A percentile compares a stretch with the other conserved stretches of the same genome.
phyloP scores from a whole-genome alignment of 2,329 filamentous ascomycete genomes.

The Talaromyces sp. region DNA sequence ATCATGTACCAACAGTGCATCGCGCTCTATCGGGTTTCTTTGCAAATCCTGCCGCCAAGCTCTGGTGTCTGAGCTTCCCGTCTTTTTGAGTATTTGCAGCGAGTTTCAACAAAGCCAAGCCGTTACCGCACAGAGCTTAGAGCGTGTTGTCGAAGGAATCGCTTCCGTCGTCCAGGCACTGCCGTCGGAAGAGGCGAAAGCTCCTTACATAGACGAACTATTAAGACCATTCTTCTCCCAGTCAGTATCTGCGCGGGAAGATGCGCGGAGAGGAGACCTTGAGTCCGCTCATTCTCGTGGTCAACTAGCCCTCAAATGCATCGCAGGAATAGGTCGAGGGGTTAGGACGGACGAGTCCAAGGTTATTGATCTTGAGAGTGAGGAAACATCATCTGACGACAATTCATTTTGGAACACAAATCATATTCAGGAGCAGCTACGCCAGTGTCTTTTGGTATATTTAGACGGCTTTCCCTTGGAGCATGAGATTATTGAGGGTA shows the following conservation, averaged over 20 bases:
- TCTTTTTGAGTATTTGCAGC: slow-evolving; percentile 40
- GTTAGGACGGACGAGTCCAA: slow-evolving; percentile 34
- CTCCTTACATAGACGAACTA: slow-evolving; percentile 35
- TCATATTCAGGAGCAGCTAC: slow-evolving; percentile 31
- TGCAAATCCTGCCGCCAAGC: slow-evolving; percentile 41
- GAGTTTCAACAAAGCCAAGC: slow-evolving; percentile 35
- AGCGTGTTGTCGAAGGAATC: slow-evolving; percentile 42
- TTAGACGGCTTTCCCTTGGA: slow-evolving; percentile 37
- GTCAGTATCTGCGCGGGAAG: slow-evolving; percentile 29
- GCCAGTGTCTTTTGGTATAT: slow-evolving; percentile 39
- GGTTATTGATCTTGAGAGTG: slow-evolving; percentile 29
- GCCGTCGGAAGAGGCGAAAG: slow-evolving; percentile 35
- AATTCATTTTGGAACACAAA: slow-evolving; percentile 37
- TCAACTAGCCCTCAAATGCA: slow-evolving; percentile 35
- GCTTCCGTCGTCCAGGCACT: slow-evolving; percentile 41
- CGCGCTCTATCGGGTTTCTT: slow-evolving; percentile 40
- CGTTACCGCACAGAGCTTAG: slow-evolving; percentile 34
- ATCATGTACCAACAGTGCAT: slow-evolving; percentile 38
- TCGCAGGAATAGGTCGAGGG: slow-evolving; percentile 40
- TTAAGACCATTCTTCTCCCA: slow-evolving; percentile 34
- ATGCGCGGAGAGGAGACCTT: slow-evolving; percentile 26
- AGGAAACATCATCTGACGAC: slow-evolving; percentile 25
- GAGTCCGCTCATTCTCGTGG: slow-evolving; percentile 33
- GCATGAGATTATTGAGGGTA: slow-evolving; percentile 40
- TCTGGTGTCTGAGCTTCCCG: slow-evolving; percentile 38